A percentile compares a stretch with the other conserved stretches of the same genome.
Conservation (phyloP, 225 moss, liverwort and hornwort genomes). For the Pseudisothecium myosuroides region DNA sequence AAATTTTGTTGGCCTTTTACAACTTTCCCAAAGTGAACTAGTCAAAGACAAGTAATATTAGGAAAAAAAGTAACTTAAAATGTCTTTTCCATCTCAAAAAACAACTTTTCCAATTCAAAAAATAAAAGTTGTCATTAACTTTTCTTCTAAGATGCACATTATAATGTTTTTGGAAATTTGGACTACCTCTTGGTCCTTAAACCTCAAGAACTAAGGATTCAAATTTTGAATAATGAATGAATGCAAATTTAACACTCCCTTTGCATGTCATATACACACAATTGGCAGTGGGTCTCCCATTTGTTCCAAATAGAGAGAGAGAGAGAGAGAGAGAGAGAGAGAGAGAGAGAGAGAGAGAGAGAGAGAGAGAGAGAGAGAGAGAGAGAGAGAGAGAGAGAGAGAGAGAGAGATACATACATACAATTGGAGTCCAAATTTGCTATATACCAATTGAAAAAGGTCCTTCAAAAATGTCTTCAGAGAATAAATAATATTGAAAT, state of each 20-base stretch:
- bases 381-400: too few species aligned
- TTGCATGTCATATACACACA: neutral
- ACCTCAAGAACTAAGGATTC: accelerated
- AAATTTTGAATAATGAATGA: neutral
- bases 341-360: too few species aligned
- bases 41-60: neutral
- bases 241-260: neutral
- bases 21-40: neutral
- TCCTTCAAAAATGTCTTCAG: neutral
- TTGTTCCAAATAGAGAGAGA: too few species aligned
- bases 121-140: too few species aligned
- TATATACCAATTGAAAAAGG: too few species aligned
- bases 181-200: neutral
- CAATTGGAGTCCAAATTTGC: too few species aligned
- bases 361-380: too few species aligned
- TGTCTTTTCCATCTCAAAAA: too few species aligned
- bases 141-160: neutral
- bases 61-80: neutral
- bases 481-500: neutral
- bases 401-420: too few species aligned
- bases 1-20: neutral
- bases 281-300: too few species aligned
- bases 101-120: neutral
- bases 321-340: too few species aligned
- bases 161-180: neutral